Conservation (phyloP, 768 basidiomycete species). For the Phylloporus arenicola region DNA sequence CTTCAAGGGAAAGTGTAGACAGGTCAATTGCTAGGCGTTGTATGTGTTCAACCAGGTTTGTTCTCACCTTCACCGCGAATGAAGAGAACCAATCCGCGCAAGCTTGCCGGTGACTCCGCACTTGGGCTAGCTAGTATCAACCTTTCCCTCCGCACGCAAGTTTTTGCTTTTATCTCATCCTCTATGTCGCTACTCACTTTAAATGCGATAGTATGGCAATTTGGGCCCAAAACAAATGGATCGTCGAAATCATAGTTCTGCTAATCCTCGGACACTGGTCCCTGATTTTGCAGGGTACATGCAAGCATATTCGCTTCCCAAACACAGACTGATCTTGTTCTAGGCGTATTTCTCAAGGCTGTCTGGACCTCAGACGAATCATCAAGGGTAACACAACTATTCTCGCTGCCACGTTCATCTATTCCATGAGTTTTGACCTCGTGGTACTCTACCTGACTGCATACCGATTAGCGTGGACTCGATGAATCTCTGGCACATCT, state of each 20-base stretch:
- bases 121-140: conserved; percentile 45
- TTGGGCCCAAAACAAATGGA: conserved; percentile 54
- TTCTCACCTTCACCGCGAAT: neutral
- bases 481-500: conserved; percentile 11
- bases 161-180: neutral
- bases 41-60: conserved; percentile 45
- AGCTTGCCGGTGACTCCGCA: conserved; percentile 41
- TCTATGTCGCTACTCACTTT: conserved; percentile 6
- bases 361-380: conserved; percentile 48
- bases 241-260: conserved; percentile 45
- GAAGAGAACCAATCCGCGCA: conserved; percentile 4
- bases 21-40: conserved; percentile 40
- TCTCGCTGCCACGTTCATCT: conserved; percentile 67
- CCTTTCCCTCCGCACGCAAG: conserved; percentile 42
- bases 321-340: neutral
- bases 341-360: conserved; percentile 58
- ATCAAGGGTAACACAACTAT: conserved; percentile 55
- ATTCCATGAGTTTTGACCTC: conserved; percentile 72
- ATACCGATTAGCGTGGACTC: conserved; percentile 46
- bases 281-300: conserved; percentile 55
- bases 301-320: neutral
- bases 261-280: conserved; percentile 69
- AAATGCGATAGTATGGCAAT: conserved; percentile 48
- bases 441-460: conserved; percentile 54
- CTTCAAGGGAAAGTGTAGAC: conserved; percentile 17